These are phyloP conservation scores for Dactylonectria macrodidyma DNA, from an alignment of 2,329 filamentous ascomycete species.

Conservation along the genomic window DNA sequence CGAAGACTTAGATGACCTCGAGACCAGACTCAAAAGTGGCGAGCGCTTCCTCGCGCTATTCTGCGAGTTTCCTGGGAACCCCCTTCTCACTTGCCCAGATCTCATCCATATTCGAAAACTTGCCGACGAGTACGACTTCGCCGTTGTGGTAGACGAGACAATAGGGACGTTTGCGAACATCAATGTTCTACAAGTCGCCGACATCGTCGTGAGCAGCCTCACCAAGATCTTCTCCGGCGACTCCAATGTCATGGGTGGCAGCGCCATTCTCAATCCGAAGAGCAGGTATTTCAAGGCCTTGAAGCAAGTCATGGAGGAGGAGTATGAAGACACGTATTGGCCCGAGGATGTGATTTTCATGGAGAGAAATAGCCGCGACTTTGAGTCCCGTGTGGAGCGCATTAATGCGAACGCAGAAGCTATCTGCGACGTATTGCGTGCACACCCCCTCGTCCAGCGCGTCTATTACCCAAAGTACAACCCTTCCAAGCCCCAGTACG, in stretches of 20 bases:
- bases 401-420: conserved; percentile 90
- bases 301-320: conserved; percentile 74
- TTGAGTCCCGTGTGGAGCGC: conserved; percentile 83
- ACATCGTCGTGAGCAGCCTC: conserved; percentile 93
- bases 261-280: conserved; percentile 74
- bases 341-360: conserved; percentile 94
- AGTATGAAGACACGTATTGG: conserved; percentile 94
- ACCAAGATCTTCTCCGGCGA: conserved; percentile 99
- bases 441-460: conserved; percentile 76
- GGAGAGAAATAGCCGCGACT: conserved; percentile 96
- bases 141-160: conserved; percentile 94
- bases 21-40: conserved; percentile 77
- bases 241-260: conserved; percentile 98
- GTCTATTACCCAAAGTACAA: conserved; percentile 91
- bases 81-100: conserved; percentile 87
- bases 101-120: conserved; percentile 84
- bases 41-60: conserved; percentile 88
- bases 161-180: conserved; percentile 97
- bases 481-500: conserved; percentile 80
- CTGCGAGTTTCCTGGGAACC: conserved; percentile 96
- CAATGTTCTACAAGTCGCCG: conserved; percentile 89
- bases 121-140: conserved; percentile 89
- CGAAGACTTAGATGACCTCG: conserved; percentile 87
- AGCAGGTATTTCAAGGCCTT: conserved; percentile 79
- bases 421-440: conserved; percentile 80